Percentiles rank a stretch among this genome's conserved stretches.
Conservation (phyloP, 1,284 basidiomycete genomes). For the Cutaneotrichosporon sp. region DNA sequence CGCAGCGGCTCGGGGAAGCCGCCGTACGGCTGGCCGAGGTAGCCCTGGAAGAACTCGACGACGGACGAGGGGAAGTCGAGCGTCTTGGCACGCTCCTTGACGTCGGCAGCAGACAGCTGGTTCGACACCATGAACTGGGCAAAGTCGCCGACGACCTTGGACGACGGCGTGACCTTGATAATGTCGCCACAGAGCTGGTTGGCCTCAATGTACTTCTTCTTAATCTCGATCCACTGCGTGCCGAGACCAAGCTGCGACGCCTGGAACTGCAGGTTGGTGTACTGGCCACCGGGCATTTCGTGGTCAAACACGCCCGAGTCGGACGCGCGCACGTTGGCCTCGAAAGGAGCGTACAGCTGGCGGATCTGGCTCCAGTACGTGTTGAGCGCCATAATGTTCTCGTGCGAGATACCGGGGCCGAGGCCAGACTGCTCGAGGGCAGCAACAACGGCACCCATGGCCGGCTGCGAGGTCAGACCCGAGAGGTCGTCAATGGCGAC, state of each 20-base stretch:
- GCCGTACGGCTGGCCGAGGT: constrained; percentile 92
- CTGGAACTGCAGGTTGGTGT: constrained; percentile 97
- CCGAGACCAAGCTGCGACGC: constrained; percentile 94
- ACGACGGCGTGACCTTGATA: constrained; percentile 98
- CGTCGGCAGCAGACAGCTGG: constrained; percentile 77
- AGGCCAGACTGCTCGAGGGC: constrained; percentile 92
- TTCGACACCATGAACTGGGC: constrained; percentile 99
- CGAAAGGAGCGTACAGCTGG: constrained; percentile 92
- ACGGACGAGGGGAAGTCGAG: constrained; percentile 97
- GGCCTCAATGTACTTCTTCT: constrained; percentile 96
- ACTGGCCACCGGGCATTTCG: constrained; percentile 96
- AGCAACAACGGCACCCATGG: constrained; percentile 93
- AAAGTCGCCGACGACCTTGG: constrained; percentile 98
- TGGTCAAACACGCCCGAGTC: constrained; percentile 98
- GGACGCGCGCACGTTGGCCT: constrained; percentile 95
- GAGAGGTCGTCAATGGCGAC: constrained; percentile 99
- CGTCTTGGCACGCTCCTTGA: constrained; percentile 74
- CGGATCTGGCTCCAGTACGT: constrained; percentile 98
- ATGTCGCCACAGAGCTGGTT: constrained; percentile 96
- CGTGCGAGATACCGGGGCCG: constrained; percentile 94
- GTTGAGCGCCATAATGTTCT: constrained; percentile 96
- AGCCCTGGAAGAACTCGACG: constrained; percentile 96
- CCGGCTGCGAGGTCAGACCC: constrained; percentile 94
- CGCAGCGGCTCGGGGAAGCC: constrained; percentile 98
- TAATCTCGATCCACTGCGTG: constrained; percentile 97